Base-by-base conservation (phyloP, 352 stramenopile species). In the Phytophthora ohioensis region DNA sequence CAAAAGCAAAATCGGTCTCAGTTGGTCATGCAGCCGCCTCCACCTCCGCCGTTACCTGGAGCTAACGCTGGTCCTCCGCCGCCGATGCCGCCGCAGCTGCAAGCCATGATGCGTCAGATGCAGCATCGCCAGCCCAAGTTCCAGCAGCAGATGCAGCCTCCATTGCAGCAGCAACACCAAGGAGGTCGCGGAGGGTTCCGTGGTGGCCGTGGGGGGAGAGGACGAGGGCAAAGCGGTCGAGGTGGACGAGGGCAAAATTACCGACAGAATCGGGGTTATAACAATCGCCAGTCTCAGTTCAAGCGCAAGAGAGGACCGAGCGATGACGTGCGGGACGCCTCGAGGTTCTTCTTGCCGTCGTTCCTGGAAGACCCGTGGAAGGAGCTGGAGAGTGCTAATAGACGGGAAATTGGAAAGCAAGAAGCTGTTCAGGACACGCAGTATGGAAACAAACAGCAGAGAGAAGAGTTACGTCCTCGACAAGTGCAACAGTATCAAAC, bases 301-400 rank as follows among this genome's bases (percentile, higher is more conserved):
- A 90, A 90, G 47, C 78, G 83, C 53, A 88, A 86, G 47, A 67
- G 74, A 72, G 74, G 70, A 34, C 60, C 62, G 6, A 88, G 73
- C 46, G 76, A 84, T 17, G 82, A 85, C n/a, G 59, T 62, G n/a
- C 71, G 38, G 12, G 79, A 87, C 30, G 64, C 64, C 0, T 78
- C 79, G 35, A 76, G 81, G 11, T 90, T 93, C 57, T 93, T 91
- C 65, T 34, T 87, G 69, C 74, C 79, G 30, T 93, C 86, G 30
- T 92, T 79, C 49, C 70, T 93, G 32, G 72, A 91, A 59, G 80
- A 93, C 51, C 86, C 86, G 15, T 93, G 86, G 86, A 73, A 71
- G 38, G 48, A 75, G 3, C 56, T 92, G 36, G 64, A 84, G 41
- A 42, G 35, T 6, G 39, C 48, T 7, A 31, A 32, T 39, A 32